Conservation (phyloP, 1,139 yeast species). For the Petasospora rhodanensis region DNA sequence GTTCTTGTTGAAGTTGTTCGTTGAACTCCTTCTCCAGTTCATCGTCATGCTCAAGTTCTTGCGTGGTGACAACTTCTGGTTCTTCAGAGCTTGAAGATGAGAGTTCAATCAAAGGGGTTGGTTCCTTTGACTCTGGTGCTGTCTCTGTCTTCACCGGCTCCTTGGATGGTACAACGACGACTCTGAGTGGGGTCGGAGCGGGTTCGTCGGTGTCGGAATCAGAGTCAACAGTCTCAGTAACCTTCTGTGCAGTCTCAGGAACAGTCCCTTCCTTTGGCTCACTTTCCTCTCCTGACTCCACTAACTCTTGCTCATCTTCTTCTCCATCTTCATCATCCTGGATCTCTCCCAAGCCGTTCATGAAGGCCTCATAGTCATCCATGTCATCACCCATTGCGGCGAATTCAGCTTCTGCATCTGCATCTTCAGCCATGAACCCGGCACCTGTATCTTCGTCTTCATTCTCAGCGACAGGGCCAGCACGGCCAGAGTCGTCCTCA, state of each 20-base stretch:
- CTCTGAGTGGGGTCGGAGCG: too few species aligned
- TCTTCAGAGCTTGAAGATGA: too few species aligned
- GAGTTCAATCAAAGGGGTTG: too few species aligned
- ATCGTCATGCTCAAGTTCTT: constrained; percentile 13
- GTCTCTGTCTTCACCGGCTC: too few species aligned
- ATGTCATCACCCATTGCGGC: constrained; percentile 5
- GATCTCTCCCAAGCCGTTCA: constrained; percentile 7
- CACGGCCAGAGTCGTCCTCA: not conserved
- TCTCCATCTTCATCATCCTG: constrained; percentile 3
- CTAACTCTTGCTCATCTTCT: not conserved
- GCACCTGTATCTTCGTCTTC: constrained; percentile 1
- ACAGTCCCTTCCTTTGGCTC: constrained; percentile 1
- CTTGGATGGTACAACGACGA: not conserved
- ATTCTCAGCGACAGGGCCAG: not conserved
- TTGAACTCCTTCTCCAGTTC: constrained; percentile 17
- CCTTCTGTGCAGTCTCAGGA: constrained; percentile 4
- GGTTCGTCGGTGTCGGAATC: too few species aligned
- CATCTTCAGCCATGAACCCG: not conserved
- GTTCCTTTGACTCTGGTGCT: too few species aligned
- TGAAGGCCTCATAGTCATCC: constrained; percentile 15
- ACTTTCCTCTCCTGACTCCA: too few species aligned
- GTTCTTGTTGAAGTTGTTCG: constrained; percentile 12
- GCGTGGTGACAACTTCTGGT: not conserved
- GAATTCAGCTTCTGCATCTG: constrained; percentile 1
- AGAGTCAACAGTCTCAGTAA: constrained; percentile 1